These are phyloP conservation scores for Eragrostis tef DNA, from an alignment of 202 grass and related monocot genomes.

Conservation along the genomic window DNA sequence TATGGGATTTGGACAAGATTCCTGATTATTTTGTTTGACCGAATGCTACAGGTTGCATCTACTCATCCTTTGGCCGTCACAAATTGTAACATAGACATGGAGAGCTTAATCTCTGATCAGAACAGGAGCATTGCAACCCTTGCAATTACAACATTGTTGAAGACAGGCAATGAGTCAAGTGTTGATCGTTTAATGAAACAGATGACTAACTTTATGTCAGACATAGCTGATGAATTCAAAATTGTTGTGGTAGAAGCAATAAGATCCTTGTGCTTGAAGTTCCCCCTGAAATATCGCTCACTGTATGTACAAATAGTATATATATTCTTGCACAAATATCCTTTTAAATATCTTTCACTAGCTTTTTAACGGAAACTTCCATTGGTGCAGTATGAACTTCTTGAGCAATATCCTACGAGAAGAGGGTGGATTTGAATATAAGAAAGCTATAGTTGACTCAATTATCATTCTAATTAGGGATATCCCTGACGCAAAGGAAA, in stretches of 20 bases:
- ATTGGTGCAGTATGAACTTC: slow-evolving; percentile 87
- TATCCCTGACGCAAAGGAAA: slow-evolving; percentile 99
- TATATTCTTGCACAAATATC: background rate
- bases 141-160: slow-evolving; percentile 91
- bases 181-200: slow-evolving; percentile 99
- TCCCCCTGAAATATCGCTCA: slow-evolving; percentile 96
- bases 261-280: slow-evolving; percentile 95
- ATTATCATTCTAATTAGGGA: slow-evolving; percentile 97
- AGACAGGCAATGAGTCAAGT: slow-evolving; percentile 98
- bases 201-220: slow-evolving; percentile 99
- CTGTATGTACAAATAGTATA: slow-evolving; percentile 58
- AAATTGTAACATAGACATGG: slow-evolving; percentile 99
- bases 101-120: slow-evolving; percentile 98
- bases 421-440: slow-evolving; percentile 98
- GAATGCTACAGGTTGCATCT: slow-evolving; percentile 77
- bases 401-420: slow-evolving; percentile 98
- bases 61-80: slow-evolving; percentile 95
- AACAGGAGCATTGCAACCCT: slow-evolving; percentile 98
- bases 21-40: slow-evolving; percentile 21
- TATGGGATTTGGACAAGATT: slow-evolving; percentile 23
- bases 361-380: slow-evolving; percentile 28
- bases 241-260: slow-evolving; percentile 99
- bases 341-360: slow-evolving; percentile 22
- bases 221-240: slow-evolving; percentile 99
- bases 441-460: slow-evolving; percentile 98